Percentiles rank a stretch among this genome's conserved stretches.
These are phyloP conservation scores for Serpula lacrymans DNA, from an alignment of 768 basidiomycete genomes.

Conservation along the genomic window DNA sequence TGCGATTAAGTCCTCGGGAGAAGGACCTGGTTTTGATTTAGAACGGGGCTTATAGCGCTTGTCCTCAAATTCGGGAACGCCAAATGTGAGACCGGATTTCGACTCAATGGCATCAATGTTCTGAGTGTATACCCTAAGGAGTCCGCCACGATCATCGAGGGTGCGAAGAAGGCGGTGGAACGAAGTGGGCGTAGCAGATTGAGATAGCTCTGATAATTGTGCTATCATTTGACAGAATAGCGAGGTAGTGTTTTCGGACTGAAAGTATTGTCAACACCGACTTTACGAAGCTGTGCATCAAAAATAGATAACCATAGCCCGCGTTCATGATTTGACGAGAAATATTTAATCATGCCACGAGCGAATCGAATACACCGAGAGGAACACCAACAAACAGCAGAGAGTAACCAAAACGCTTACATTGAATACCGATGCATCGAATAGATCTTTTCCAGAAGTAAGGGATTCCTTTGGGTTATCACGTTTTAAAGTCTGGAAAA, in stretches of 20 bases:
- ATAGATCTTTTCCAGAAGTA: conserved; percentile 80
- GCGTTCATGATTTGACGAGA: neutral
- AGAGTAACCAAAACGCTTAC: conserved; percentile 55
- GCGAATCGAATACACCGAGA: too few relatives aligned
- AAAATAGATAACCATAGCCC: conserved; percentile 1
- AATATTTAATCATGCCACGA: neutral
- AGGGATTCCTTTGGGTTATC: conserved; percentile 73
- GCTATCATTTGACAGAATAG: conserved; percentile 91
- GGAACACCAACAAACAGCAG: too few relatives aligned
- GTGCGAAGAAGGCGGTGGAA: conserved; percentile 75
- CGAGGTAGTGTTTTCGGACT: conserved; percentile 74
- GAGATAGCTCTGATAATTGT: conserved; percentile 69
- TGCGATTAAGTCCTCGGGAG: conserved; percentile 12
- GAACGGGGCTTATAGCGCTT: conserved; percentile 52
- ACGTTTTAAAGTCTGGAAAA: conserved; percentile 75
- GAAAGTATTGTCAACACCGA: conserved; percentile 20
- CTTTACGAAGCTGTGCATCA: conserved; percentile 3
- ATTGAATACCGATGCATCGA: conserved; percentile 87
- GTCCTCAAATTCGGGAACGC: conserved; percentile 68
- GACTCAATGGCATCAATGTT: conserved; percentile 89
- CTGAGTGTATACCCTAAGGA: conserved; percentile 89
- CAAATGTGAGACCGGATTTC: conserved; percentile 84
- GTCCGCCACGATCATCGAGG: conserved; percentile 71
- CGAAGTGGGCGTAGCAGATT: conserved; percentile 69
- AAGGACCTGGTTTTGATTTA: conserved; percentile 35